phyloP scores from a whole-genome alignment of 495 filamentous ascomycete species.

The Parachaetomium inaequale region DNA sequence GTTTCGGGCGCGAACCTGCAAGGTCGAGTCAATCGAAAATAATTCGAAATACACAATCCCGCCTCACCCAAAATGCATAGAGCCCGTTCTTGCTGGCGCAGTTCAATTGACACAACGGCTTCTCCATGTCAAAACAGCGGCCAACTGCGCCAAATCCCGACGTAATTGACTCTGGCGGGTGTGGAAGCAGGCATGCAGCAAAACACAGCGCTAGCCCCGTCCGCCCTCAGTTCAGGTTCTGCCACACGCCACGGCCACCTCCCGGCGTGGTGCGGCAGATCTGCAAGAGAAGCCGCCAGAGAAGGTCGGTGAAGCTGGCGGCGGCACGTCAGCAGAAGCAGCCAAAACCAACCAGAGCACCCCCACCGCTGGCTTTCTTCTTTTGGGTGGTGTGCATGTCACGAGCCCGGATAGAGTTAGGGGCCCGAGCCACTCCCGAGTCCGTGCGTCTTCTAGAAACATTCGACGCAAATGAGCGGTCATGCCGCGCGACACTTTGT shows the following conservation, averaged over 20 bases:
- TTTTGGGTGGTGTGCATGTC: conserved; percentile 4
- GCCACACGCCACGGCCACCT: conserved; percentile 12
- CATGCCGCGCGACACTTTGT: conserved; percentile 24
- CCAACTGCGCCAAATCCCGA: not conserved
- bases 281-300: conserved; percentile 31
- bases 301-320: conserved; percentile 22
- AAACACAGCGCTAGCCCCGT: not conserved
- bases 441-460: conserved; percentile 39
- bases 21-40: not conserved
- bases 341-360: conserved; percentile 10
- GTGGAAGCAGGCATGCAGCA: not conserved
- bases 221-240: not conserved
- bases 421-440: conserved; percentile 15
- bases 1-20: no score
- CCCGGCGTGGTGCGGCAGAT: conserved; percentile 21
- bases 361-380: not conserved
- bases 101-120: no score
- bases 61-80: no score
- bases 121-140: no score
- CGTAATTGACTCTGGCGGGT: not conserved
- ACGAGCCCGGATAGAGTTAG: not conserved
- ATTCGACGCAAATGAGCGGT: conserved; percentile 33
- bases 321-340: conserved; percentile 23
- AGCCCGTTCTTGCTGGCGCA: no score
- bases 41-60: no score